A percentile compares a stretch with the other conserved stretches of the same genome.
Evolutionary conservation across 2,329 filamentous ascomycete species (phyloP).

Genomic region (Talaromyces pinophilus): DNA sequence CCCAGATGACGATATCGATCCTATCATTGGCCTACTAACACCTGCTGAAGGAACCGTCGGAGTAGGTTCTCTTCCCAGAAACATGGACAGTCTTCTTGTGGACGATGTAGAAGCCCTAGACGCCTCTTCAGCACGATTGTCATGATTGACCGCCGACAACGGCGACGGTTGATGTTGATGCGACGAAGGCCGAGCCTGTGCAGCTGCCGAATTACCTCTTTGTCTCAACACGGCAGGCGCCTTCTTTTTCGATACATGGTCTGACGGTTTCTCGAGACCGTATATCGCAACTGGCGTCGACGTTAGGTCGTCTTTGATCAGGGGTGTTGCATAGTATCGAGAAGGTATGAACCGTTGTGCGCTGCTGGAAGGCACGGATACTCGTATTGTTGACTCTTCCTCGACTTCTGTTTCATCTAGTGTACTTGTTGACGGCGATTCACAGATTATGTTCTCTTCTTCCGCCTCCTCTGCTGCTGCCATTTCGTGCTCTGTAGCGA

Average conservation of each 20-base stretch:
- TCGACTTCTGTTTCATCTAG: not conserved
- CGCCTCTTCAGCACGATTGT: not conserved
- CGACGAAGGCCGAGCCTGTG: slow-evolving; percentile 7
- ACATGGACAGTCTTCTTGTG: slow-evolving; percentile 7
- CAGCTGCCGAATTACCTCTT: not conserved
- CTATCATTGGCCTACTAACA: not conserved
- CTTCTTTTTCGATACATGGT: not conserved
- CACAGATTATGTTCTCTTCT: not conserved
- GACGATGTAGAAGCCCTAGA: slow-evolving; percentile 1
- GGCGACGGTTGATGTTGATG: slow-evolving; percentile 15
- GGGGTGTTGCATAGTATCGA: slow-evolving; percentile 19
- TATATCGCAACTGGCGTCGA: slow-evolving; percentile 20
- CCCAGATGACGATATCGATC: slow-evolving; percentile 1
- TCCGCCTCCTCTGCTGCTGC: not conserved
- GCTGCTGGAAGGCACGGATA: not conserved
- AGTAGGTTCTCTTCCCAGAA: slow-evolving; percentile 11
- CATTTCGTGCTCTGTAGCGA: slow-evolving; percentile 14
- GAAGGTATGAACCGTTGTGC: not conserved
- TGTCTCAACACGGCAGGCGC: not conserved
- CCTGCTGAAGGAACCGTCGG: not conserved
- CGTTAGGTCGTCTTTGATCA: slow-evolving; percentile 3
- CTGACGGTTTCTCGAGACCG: slow-evolving; percentile 22
- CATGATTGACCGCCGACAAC: not conserved
- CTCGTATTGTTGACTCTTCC: not conserved
- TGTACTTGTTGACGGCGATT: slow-evolving; percentile 1